Percentiles rank a stretch among this genome's conserved stretches.
Conservation (phyloP, 1,139 yeast species). For the Taphrina betulina region DNA sequence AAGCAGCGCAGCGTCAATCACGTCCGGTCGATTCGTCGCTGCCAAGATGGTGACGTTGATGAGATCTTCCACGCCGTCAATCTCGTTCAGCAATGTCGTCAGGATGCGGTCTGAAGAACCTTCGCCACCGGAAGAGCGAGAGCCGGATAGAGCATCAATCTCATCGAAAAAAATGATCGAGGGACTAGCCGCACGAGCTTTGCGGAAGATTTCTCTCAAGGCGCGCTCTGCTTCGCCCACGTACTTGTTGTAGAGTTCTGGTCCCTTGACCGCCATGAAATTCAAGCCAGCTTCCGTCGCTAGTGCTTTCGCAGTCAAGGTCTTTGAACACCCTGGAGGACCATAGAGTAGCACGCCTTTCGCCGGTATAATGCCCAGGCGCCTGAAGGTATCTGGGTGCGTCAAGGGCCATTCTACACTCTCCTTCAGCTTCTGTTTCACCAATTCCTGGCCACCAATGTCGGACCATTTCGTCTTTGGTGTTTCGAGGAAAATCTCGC, state of each 20-base stretch:
- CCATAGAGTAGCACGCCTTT: conserved; percentile 93
- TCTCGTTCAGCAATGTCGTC: conserved; percentile 94
- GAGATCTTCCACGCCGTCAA: conserved; percentile 97
- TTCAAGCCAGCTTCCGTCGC: conserved; percentile 99
- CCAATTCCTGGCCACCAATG: conserved; percentile 88
- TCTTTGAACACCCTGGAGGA: conserved; percentile 98
- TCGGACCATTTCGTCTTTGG: conserved; percentile 93
- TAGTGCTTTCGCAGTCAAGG: conserved; percentile 95
- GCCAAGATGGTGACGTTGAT: conserved; percentile 98
- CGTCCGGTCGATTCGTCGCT: conserved; percentile 97
- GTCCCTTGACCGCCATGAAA: conserved; percentile 94
- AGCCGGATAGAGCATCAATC: conserved; percentile 98
- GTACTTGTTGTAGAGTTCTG: conserved; percentile 94
- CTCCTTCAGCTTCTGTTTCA: conserved; percentile 76
- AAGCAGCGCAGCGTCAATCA: conserved; percentile 94
- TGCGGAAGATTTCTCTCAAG: conserved; percentile 95
- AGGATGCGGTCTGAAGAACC: conserved; percentile 92
- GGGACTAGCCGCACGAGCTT: conserved; percentile 97
- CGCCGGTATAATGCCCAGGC: conserved; percentile 83
- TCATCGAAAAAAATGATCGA: conserved; percentile 96
- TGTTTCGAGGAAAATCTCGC: conserved; percentile 85
- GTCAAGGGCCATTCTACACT: conserved; percentile 89
- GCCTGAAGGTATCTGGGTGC: conserved; percentile 71
- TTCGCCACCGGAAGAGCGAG: conserved; percentile 98
- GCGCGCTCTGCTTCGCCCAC: conserved; percentile 99